Base-by-base conservation (phyloP, 2,329 filamentous ascomycete species). In the Aspergillus viridinutans region DNA sequence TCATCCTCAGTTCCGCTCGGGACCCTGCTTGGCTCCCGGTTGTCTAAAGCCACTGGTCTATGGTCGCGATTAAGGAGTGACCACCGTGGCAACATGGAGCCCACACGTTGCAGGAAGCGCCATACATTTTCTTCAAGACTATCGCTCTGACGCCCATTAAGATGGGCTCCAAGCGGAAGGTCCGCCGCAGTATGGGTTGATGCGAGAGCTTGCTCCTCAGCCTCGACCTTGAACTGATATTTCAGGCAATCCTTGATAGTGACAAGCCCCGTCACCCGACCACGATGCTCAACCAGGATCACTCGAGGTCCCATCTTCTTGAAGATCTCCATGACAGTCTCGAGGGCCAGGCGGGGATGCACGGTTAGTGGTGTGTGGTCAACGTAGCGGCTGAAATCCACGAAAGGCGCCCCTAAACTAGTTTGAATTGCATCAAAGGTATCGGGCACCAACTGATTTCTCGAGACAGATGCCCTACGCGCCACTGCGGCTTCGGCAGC, bases 251-350 rank as follows among this genome's bases (percentile, higher is more conserved):
- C 94, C 73, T 99, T 99, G 60, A 97, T 90, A 0, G 94, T 99
- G 0, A 99, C 90, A 0, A 99, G 81, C 0, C 94, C 94, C 0
- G 84, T 85, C 1, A 99, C 81, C 51, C 85, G 85, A 14, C 94
- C 94, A 57, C 90, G 89, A 70, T 96, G 89, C 73, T 99, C 94
- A 42, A 97, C 88, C 3, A 99, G 81, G 51, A 99, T 93, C 5
- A 97, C 92, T 1, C 94, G 85, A 0, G 93, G 94, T 0, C 94
- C 94, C 72, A 99, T 95, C 78, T 97, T 99, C 73, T 93, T 93
- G 80, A 99, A 99, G 10, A 99, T 81, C 70, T 99, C 94, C 92
- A 99, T 97, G 32, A 96, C 93, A 0, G 94, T 99, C 75, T 99
- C 94, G 0, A 99, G 85, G 0, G 93, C 90, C 0, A 97, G 84